Conservation (phyloP, 768 basidiomycete species). For the Rhodosporidiobolus odoratus region DNA sequence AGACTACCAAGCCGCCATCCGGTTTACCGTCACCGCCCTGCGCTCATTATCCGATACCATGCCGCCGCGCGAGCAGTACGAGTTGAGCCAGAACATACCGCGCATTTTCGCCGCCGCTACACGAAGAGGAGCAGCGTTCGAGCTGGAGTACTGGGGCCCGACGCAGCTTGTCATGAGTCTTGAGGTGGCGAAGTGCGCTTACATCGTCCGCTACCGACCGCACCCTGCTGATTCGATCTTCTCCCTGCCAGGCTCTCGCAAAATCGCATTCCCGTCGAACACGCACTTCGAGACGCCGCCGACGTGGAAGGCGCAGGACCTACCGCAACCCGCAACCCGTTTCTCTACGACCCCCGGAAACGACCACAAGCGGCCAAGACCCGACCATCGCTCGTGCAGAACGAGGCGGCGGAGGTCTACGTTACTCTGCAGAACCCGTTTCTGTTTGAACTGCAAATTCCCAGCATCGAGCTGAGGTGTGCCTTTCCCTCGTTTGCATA, state of each 20-base stretch:
- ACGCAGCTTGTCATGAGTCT: constrained; percentile 70
- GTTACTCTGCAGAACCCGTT: constrained; percentile 86
- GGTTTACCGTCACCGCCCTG: constrained; percentile 81
- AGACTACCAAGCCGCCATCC: constrained; percentile 82
- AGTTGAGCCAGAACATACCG: constrained; percentile 37
- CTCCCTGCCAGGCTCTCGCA: constrained; percentile 61
- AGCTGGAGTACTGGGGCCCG: constrained; percentile 78
- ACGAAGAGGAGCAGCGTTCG: constrained; percentile 66
- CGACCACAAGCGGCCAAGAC: constrained; percentile 59
- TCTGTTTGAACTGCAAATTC: constrained; percentile 83
- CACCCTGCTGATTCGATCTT: not conserved
- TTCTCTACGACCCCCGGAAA: constrained; percentile 80
- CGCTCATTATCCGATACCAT: constrained; percentile 66
- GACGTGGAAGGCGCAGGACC: not conserved
- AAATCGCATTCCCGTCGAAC: constrained; percentile 67
- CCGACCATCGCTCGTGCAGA: constrained; percentile 63
- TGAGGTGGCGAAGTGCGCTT: constrained; percentile 59
- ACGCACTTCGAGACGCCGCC: constrained; percentile 49
- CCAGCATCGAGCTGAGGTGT: constrained; percentile 74
- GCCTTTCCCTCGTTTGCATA: constrained; percentile 10
- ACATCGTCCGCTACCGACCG: not conserved
- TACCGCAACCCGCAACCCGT: constrained; percentile 53
- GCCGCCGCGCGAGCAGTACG: constrained; percentile 66
- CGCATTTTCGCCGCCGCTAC: constrained; percentile 60
- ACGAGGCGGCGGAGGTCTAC: constrained; percentile 73